Evolutionary conservation across 2,329 filamentous ascomycete genomes (phyloP).

Genomic region (Talaromyces sp.): DNA sequence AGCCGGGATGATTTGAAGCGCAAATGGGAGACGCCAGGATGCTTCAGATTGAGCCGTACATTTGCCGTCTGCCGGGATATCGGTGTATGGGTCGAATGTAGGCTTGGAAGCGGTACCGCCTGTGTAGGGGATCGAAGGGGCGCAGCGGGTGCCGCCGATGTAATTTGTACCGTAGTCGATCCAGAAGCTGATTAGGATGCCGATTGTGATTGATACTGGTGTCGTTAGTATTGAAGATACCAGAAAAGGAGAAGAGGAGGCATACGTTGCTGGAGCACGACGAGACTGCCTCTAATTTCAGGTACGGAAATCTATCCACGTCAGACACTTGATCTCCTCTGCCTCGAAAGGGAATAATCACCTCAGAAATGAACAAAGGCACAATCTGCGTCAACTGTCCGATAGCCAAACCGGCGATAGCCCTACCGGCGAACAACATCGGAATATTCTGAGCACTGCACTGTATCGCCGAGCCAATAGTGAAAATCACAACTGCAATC

Average conservation of each 20-base stretch:
- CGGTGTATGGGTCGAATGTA: slow-evolving; percentile 42
- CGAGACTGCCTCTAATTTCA: slow-evolving; percentile 36
- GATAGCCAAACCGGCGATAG: slow-evolving; percentile 45
- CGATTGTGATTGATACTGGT: slow-evolving; percentile 45
- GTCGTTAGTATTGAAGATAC: not conserved
- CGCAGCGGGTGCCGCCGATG: slow-evolving; percentile 46
- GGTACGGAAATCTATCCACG: slow-evolving; percentile 42
- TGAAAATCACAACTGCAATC: slow-evolving; percentile 51
- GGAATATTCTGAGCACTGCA: slow-evolving; percentile 40
- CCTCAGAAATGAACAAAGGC: slow-evolving; percentile 54
- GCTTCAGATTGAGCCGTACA: slow-evolving; percentile 49
- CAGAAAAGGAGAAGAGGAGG: not conserved
- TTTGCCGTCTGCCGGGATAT: slow-evolving; percentile 40
- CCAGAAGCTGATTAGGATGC: slow-evolving; percentile 39
- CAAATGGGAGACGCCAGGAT: slow-evolving; percentile 47
- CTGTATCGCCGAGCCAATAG: slow-evolving; percentile 49
- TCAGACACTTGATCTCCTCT: not conserved
- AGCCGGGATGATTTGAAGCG: slow-evolving; percentile 45
- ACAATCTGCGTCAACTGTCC: slow-evolving; percentile 46
- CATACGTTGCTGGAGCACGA: slow-evolving; percentile 39
- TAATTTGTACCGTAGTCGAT: slow-evolving; percentile 46
- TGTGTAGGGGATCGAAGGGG: slow-evolving; percentile 46
- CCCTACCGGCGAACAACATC: slow-evolving; percentile 43
- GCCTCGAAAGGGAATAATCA: slow-evolving; percentile 24
- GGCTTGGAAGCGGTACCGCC: slow-evolving; percentile 39